phyloP scores from a whole-genome alignment of 2,329 filamentous ascomycete species.

The Nothomitra cinnamomea region DNA sequence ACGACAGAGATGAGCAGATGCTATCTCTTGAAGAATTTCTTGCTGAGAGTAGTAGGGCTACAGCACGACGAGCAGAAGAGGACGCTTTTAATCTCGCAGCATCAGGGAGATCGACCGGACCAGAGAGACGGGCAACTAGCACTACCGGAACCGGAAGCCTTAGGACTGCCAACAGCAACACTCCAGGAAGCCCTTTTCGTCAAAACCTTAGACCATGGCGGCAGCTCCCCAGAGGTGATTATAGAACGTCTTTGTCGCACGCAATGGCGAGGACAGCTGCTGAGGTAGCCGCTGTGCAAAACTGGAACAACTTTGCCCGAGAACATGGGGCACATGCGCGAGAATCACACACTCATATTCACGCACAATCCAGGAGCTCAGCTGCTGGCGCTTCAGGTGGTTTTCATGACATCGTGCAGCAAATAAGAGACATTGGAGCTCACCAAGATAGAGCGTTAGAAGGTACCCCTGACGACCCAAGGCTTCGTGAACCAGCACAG shows the following conservation, averaged over 20 bases:
- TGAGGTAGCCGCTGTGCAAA: not conserved
- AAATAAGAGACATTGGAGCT: not conserved
- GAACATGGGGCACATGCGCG: not conserved
- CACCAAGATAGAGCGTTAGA: not conserved
- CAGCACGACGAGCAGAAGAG: not conserved
- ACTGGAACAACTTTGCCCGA: constrained; percentile 2
- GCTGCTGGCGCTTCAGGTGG: not conserved
- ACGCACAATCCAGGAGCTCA: not conserved
- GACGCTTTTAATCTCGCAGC: not conserved
- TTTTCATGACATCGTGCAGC: not conserved
- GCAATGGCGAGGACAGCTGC: not conserved
- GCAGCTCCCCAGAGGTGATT: not conserved
- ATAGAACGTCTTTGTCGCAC: not conserved
- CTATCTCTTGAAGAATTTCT: constrained; percentile 1
- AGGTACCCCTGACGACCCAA: not conserved
- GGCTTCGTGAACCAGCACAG: not conserved
- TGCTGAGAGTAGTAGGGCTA: not conserved
- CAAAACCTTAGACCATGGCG: not conserved
- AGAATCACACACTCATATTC: not conserved
- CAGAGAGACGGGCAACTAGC: not conserved
- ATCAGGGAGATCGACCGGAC: not conserved
- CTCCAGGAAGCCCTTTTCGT: not conserved
- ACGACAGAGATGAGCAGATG: constrained; percentile 3
- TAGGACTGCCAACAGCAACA: not conserved
- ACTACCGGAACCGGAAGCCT: not conserved